phyloP scores from a whole-genome alignment of 179 eudicot species.

The Patellifolia procumbens region DNA sequence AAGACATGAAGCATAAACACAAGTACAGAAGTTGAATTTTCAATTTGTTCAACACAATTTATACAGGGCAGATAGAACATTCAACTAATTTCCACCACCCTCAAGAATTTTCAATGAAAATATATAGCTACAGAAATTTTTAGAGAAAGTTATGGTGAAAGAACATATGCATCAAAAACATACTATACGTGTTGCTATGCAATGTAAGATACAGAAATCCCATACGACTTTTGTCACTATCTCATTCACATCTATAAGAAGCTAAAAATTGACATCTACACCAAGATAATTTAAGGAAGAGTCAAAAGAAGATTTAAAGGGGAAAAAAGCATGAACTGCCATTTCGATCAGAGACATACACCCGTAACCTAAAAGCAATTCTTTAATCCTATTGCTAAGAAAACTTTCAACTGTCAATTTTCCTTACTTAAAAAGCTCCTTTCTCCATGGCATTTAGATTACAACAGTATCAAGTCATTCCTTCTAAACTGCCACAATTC shows the following conservation, averaged over 20 bases:
- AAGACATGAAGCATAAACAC: neutral
- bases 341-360: neutral
- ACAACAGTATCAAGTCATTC: neutral
- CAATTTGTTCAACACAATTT: neutral
- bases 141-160: neutral
- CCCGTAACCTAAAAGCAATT: neutral
- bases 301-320: neutral
- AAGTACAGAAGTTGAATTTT: neutral
- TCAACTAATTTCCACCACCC: neutral
- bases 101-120: too few species aligned
- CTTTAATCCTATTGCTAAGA: neutral
- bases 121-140: neutral
- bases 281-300: neutral
- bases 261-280: neutral
- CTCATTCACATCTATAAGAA: neutral
- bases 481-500: neutral
- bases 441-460: neutral
- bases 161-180: neutral
- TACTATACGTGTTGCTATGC: neutral
- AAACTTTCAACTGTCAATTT: neutral
- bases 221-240: neutral
- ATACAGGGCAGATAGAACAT: neutral
- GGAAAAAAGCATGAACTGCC: neutral
- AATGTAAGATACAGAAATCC: neutral
- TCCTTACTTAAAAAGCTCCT: neutral